Evolutionary conservation across 2,329 filamentous ascomycete genomes (phyloP).

Genomic region (Ophiostoma piceae): DNA sequence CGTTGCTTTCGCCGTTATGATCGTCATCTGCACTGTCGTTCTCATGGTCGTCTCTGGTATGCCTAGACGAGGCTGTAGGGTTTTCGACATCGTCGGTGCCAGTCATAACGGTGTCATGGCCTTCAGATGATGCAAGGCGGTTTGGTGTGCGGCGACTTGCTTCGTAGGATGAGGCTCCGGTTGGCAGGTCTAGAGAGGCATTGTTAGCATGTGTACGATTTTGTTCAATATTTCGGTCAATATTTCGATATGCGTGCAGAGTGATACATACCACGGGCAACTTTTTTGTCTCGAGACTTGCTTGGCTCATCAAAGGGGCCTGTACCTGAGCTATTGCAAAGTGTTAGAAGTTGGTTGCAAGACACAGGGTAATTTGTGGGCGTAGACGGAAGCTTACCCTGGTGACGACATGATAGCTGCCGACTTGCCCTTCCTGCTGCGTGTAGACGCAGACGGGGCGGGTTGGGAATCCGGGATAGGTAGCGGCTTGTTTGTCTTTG

Average conservation of each 20-base stretch:
- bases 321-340: slow-evolving; percentile 34
- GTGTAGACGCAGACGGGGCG: slow-evolving; percentile 38
- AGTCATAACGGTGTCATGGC: slow-evolving; percentile 61
- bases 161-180: slow-evolving; percentile 34
- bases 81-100: slow-evolving; percentile 55
- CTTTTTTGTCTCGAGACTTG: slow-evolving; percentile 57
- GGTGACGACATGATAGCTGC: slow-evolving; percentile 65
- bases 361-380: background rate
- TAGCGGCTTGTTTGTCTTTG: slow-evolving; percentile 40
- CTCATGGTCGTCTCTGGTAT: background rate
- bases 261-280: slow-evolving; percentile 38
- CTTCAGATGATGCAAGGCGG: slow-evolving; percentile 38
- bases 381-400: slow-evolving; percentile 45
- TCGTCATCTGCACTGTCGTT: slow-evolving; percentile 35
- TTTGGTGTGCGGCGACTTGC: slow-evolving; percentile 44
- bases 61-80: background rate
- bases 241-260: background rate
- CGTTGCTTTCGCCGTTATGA: slow-evolving; percentile 37
- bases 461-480: slow-evolving; percentile 28
- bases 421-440: slow-evolving; percentile 57
- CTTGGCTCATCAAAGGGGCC: slow-evolving; percentile 60
- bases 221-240: too few species aligned
- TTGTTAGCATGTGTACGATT: background rate
- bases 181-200: background rate
- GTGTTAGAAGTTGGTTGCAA: background rate